Base-by-base conservation (phyloP, 1,284 basidiomycete species). In the Trametes pubescens region DNA sequence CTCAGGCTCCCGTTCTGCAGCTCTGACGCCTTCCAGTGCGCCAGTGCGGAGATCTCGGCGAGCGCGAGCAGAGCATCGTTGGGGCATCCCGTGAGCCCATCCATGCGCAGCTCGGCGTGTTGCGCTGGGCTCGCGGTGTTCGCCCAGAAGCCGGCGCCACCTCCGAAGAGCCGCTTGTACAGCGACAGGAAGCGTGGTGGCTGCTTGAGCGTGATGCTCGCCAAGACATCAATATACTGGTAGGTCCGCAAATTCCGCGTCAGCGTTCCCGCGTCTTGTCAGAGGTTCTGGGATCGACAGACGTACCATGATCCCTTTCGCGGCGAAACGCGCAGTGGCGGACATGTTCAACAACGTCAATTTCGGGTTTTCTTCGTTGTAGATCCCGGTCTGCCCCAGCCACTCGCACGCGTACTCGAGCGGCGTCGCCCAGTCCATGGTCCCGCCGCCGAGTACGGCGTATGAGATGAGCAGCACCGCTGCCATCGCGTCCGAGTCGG, bases 201-300 rank as follows among this genome's bases (percentile, higher is more conserved):
- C 55, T 84, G 83, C 69, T 81, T 79, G 61, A 85, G 74, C 29
- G 87, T 88, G 57, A 92, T 75, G 69, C 86, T 86, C 52, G 90
- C 83, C 74, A 92, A 84, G 65, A 91, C 84, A 73, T 94, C 91
- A 61, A 91, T 78, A 87, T 90, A 92, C 92, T 93, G 72, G 48
- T 40, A 24, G n/a, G 48, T 18, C 51, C 38, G 14, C 14, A 37
- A 24, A 29, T 13, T 9, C 10, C 61, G 57, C 7, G 29, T 49
- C 59, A 55, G 47, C 9, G 5, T 54, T n/a, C 18, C 40, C 6
- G 40, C 18, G 40, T n/a, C 40, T 43, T 32, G 14, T 43, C 16
- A 7, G 18, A 16, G n/a, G n/a, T 7, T 43, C 14, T 43, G 40
- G 13, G 18, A 43, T 13, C 37, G 37, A 56, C 51, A 18, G 21